These are phyloP conservation scores for Micractinium conductrix DNA, from an alignment of 139 green algal genomes.

Conservation along the genomic window DNA sequence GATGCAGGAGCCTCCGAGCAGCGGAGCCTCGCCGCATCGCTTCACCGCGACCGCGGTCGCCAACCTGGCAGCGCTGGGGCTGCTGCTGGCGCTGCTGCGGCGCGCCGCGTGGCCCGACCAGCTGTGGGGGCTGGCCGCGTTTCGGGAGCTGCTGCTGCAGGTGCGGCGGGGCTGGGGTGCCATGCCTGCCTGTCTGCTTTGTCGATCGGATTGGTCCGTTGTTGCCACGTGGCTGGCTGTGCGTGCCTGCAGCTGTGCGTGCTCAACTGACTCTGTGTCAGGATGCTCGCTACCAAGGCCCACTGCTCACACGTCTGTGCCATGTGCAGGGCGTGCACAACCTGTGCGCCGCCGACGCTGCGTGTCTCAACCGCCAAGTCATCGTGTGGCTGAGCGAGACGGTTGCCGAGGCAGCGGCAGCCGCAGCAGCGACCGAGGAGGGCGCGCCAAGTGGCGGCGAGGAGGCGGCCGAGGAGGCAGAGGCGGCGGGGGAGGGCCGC, in stretches of 20 bases:
- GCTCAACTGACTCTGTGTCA: too few relatives aligned
- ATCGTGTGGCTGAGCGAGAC: slow-evolving; percentile 48
- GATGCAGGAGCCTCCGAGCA: slow-evolving; percentile 4
- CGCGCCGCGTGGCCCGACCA: slow-evolving; percentile 8
- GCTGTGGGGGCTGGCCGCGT: slow-evolving; percentile 41
- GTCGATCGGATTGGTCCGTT: too few relatives aligned
- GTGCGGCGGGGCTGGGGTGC: not conserved
- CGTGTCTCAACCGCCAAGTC: slow-evolving; percentile 42
- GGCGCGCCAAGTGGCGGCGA: too few relatives aligned
- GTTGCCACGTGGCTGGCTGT: too few relatives aligned
- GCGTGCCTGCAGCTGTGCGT: too few relatives aligned
- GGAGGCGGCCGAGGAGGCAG: not conserved
- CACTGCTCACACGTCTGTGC: too few relatives aligned
- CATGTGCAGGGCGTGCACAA: slow-evolving; percentile 40
- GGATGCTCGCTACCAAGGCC: too few relatives aligned
- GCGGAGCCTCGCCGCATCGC: not conserved
- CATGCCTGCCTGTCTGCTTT: too few relatives aligned
- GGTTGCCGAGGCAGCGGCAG: not conserved
- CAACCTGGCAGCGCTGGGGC: slow-evolving; percentile 43
- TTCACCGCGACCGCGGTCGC: slow-evolving; percentile 28
- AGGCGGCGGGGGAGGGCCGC: not conserved
- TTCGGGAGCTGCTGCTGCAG: slow-evolving; percentile 41
- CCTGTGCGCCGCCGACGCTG: slow-evolving; percentile 42
- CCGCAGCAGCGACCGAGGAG: too few relatives aligned
- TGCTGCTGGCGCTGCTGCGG: slow-evolving; percentile 45